Conservation (phyloP, 2,329 filamentous ascomycete genomes). For the Colletotrichum euphorbiae region DNA sequence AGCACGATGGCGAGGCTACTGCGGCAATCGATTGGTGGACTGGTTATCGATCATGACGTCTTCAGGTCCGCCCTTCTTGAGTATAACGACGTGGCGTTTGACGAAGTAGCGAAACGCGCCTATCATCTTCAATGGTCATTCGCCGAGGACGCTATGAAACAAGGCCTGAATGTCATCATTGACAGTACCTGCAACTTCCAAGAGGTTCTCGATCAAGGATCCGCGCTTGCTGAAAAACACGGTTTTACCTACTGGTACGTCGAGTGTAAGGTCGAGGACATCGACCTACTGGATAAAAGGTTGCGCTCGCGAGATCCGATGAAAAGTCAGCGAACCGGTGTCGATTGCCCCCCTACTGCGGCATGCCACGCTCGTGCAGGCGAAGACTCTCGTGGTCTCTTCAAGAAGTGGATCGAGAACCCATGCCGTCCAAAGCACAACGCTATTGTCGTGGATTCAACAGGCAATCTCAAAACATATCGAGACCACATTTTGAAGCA, state of each 20-base stretch:
- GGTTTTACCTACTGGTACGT: conserved; percentile 46
- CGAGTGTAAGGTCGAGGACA: conserved; percentile 47
- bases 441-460: conserved; percentile 45
- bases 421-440: conserved; percentile 46
- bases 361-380: conserved; percentile 11
- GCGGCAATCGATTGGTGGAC: conserved; percentile 42
- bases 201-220: conserved; percentile 47
- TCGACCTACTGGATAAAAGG: conserved; percentile 47
- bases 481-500: conserved; percentile 43
- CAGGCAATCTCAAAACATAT: conserved; percentile 36
- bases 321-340: conserved; percentile 47
- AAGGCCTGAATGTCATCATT: conserved; percentile 50
- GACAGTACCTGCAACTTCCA: conserved; percentile 53
- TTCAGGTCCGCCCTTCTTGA: conserved; percentile 49
- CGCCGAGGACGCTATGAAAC: conserved; percentile 49
- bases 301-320: conserved; percentile 44
- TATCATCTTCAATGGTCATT: conserved; percentile 52
- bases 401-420: conserved; percentile 46
- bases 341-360: conserved; percentile 44
- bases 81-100: conserved; percentile 44
- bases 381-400: conserved; percentile 42
- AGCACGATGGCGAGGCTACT: conserved; percentile 50
- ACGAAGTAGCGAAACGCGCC: conserved; percentile 46
- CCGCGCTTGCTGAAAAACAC: conserved; percentile 43
- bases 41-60: conserved; percentile 53